Evolutionary conservation across 768 basidiomycete species (phyloP).

Genomic region (Fibroporia radiculosa): DNA sequence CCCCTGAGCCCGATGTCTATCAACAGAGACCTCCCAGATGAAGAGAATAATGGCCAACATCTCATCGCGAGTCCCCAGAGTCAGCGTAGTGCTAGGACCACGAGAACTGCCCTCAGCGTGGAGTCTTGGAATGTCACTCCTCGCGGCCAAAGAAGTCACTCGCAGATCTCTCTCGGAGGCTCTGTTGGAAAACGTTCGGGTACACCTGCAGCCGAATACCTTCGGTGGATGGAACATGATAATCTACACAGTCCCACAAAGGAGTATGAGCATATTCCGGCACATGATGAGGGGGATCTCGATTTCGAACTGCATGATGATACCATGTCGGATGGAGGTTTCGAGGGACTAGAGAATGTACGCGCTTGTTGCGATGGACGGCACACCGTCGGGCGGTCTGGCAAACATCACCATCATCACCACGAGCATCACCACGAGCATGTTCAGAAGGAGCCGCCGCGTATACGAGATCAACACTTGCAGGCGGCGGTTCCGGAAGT

Average conservation of each 20-base stretch:
- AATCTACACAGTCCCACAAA: constrained; percentile 70
- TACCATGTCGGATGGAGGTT: constrained; percentile 66
- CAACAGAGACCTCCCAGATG: constrained; percentile 27
- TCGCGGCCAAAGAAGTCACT: constrained; percentile 69
- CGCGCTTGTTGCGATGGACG: constrained; percentile 85
- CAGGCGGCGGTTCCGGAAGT: constrained; percentile 41
- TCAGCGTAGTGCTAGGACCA: constrained; percentile 61
- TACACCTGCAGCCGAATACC: constrained; percentile 87
- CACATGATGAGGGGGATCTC: constrained; percentile 52
- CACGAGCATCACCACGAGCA: constrained; percentile 36
- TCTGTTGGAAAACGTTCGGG: constrained; percentile 81
- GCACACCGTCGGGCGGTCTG: constrained; percentile 72
- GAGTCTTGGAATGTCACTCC: constrained; percentile 73
- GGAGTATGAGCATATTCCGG: constrained; percentile 34
- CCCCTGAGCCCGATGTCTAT: constrained; percentile 24
- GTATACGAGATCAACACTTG: constrained; percentile 41
- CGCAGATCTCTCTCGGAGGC: constrained; percentile 65
- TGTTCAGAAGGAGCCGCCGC: constrained; percentile 24
- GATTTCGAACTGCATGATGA: constrained; percentile 83
- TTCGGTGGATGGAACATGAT: constrained; percentile 71
- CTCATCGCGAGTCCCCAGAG: constrained; percentile 61
- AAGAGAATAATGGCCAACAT: constrained; percentile 40
- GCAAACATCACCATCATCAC: constrained; percentile 55
- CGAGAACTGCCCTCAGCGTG: constrained; percentile 34
- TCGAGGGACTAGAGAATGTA: constrained; percentile 92